phyloP scores from a whole-genome alignment of 176 grass and related monocot genomes.

The Triticum dicoccoides region DNA sequence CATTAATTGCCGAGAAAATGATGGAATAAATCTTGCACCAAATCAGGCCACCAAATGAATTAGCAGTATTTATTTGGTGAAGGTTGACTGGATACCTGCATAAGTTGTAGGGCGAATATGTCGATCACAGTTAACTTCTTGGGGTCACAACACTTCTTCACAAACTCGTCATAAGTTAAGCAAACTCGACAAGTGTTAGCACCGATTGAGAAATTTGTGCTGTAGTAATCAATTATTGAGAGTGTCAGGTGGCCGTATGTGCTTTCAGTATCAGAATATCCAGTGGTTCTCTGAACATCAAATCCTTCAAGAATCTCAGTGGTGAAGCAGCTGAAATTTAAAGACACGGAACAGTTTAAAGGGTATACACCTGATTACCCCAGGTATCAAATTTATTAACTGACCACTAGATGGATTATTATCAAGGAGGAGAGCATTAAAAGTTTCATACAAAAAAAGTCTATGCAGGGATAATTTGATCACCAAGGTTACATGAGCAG shows the following conservation, averaged over 20 bases:
- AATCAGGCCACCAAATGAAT: conserved; percentile 25
- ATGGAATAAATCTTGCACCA: neutral
- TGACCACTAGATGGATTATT: neutral
- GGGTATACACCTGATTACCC: neutral
- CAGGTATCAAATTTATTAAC: neutral
- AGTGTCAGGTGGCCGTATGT: conserved; percentile 63
- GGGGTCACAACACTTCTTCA: conserved; percentile 58
- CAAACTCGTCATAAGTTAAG: conserved; percentile 65
- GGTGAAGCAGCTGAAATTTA: conserved; percentile 80
- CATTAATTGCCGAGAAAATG: neutral
- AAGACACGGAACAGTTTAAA: conserved; percentile 26
- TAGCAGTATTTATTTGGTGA: neutral
- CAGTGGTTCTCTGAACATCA: conserved; percentile 86
- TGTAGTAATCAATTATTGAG: conserved; percentile 73
- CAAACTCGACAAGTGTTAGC: conserved; percentile 38
- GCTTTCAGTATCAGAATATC: conserved; percentile 66
- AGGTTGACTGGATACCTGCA: conserved; percentile 67
- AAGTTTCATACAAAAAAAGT: conserved; percentile 2
- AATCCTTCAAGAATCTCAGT: conserved; percentile 89
- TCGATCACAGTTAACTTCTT: conserved; percentile 70
- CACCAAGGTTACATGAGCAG: conserved; percentile 1
- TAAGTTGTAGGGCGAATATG: conserved; percentile 92
- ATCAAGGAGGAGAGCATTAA: neutral
- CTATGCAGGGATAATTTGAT: conserved; percentile 14
- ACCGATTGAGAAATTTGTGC: conserved; percentile 39